Percentiles rank a stretch among this genome's conserved stretches.
Evolutionary conservation across 352 stramenopile genomes (phyloP).

Genomic region (Globisporangium megalacanthum): DNA sequence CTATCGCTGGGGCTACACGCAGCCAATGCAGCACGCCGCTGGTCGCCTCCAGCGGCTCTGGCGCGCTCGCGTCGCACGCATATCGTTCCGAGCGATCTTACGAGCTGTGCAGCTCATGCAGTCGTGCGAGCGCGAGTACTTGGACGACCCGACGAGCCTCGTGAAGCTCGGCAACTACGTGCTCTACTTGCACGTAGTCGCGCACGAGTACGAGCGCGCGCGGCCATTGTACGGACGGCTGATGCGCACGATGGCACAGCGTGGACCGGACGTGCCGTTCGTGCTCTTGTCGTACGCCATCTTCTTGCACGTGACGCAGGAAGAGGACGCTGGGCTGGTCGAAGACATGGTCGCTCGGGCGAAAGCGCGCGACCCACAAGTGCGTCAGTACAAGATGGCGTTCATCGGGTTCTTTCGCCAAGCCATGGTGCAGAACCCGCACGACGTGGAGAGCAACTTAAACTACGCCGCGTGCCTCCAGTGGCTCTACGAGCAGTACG

Average conservation of each 20-base stretch:
- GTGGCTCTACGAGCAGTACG: slow-evolving; percentile 66
- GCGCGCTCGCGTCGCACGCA: slow-evolving; percentile 43
- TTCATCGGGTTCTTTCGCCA: slow-evolving; percentile 78
- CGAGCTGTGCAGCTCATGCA: slow-evolving; percentile 66
- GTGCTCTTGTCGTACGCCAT: slow-evolving; percentile 75
- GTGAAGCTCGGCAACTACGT: slow-evolving; percentile 81
- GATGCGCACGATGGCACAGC: slow-evolving; percentile 69
- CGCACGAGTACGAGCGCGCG: slow-evolving; percentile 75
- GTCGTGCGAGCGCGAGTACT: slow-evolving; percentile 61
- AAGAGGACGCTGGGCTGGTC: slow-evolving; percentile 58
- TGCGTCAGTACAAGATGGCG: slow-evolving; percentile 71
- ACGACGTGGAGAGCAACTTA: slow-evolving; percentile 53
- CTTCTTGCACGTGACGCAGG: slow-evolving; percentile 66
- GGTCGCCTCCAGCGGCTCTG: slow-evolving; percentile 48
- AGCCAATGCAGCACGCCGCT: slow-evolving; percentile 42
- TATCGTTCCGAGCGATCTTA: slow-evolving; percentile 55
- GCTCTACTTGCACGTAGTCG: slow-evolving; percentile 70
- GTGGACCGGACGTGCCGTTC: slow-evolving; percentile 71
- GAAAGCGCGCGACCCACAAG: slow-evolving; percentile 43
- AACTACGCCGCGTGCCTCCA: slow-evolving; percentile 78
- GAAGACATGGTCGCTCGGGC: slow-evolving; percentile 63
- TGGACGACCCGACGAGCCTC: slow-evolving; percentile 69
- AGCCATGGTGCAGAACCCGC: slow-evolving; percentile 56
- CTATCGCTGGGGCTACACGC: slow-evolving; percentile 59
- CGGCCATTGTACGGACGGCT: slow-evolving; percentile 59